Conservation (phyloP, 2,329 filamentous ascomycete genomes). For the Cercospora nicotianae region DNA sequence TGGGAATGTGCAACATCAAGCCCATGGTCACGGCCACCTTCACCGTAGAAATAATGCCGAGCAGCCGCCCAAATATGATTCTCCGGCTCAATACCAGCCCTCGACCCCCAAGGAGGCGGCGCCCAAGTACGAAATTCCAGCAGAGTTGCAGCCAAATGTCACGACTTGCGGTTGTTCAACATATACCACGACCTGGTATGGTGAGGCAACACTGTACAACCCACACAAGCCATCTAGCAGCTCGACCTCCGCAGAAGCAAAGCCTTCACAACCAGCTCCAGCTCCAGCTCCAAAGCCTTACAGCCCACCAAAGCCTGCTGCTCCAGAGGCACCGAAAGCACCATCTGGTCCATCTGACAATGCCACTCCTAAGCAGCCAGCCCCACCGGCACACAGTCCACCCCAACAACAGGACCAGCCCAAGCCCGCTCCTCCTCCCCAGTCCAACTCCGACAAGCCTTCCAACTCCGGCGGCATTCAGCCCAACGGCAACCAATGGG, state of each 20-base stretch:
- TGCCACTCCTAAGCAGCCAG: neutral
- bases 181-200: constrained; percentile 70
- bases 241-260: constrained; percentile 1
- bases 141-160: constrained; percentile 16
- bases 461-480: constrained; percentile 19
- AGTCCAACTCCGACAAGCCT: constrained; percentile 1
- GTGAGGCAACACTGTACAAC: constrained; percentile 54
- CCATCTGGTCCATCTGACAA: neutral
- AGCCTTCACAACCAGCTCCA: constrained; percentile 2
- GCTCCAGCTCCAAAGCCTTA: constrained; percentile 8
- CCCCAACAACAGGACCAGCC: constrained; percentile 3
- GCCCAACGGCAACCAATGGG: constrained; percentile 48
- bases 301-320: constrained; percentile 9
- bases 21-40: constrained; percentile 24
- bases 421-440: neutral
- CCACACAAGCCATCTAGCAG: constrained; percentile 18
- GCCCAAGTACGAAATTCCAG: constrained; percentile 3
- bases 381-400: neutral
- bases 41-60: constrained; percentile 18
- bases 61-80: constrained; percentile 6
- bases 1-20: constrained; percentile 18
- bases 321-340: neutral
- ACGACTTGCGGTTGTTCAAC: constrained; percentile 67
- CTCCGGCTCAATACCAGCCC: constrained; percentile 7
- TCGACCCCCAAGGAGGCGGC: constrained; percentile 1